Percentiles rank a stretch among this genome's conserved stretches.
Evolutionary conservation across 805 yeast species (phyloP).

Genomic region (Deakozyma indianensis): DNA sequence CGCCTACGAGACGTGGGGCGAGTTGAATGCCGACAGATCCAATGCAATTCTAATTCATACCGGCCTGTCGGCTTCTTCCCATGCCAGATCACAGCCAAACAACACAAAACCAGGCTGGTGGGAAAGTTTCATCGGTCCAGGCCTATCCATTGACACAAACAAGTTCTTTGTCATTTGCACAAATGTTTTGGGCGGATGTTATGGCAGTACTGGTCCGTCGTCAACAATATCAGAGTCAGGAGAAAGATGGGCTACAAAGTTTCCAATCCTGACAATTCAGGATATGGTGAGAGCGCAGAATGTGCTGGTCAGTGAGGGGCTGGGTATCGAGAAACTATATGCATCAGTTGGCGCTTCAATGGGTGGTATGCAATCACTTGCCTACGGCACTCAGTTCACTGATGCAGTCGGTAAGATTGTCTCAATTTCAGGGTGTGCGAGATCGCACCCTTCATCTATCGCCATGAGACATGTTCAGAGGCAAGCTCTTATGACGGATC

Average conservation of each 20-base stretch:
- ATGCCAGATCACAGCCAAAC: constrained; percentile 65
- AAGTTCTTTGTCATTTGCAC: constrained; percentile 77
- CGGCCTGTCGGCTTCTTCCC: constrained; percentile 86
- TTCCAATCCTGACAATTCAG: constrained; percentile 72
- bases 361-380: constrained; percentile 98
- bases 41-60: constrained; percentile 78
- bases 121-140: constrained; percentile 88
- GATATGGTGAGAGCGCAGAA: constrained; percentile 90
- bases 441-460: constrained; percentile 87
- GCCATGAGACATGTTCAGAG: constrained; percentile 90
- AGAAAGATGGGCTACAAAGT: constrained; percentile 65
- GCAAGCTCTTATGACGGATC: constrained; percentile 88
- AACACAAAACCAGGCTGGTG: constrained; percentile 83
- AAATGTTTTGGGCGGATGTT: constrained; percentile 88
- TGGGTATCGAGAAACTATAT: constrained; percentile 48
- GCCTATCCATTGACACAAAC: constrained; percentile 59
- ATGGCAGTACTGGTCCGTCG: constrained; percentile 89
- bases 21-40: constrained; percentile 41
- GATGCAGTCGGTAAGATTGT: constrained; percentile 59
- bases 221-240: constrained; percentile 57
- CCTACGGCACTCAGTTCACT: constrained; percentile 74
- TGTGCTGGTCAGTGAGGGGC: constrained; percentile 43
- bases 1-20: constrained; percentile 94
- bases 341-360: constrained; percentile 84
- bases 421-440: constrained; percentile 82